Conservation (phyloP, 768 basidiomycete species). For the Porphyrellus cyaneotinctus region DNA sequence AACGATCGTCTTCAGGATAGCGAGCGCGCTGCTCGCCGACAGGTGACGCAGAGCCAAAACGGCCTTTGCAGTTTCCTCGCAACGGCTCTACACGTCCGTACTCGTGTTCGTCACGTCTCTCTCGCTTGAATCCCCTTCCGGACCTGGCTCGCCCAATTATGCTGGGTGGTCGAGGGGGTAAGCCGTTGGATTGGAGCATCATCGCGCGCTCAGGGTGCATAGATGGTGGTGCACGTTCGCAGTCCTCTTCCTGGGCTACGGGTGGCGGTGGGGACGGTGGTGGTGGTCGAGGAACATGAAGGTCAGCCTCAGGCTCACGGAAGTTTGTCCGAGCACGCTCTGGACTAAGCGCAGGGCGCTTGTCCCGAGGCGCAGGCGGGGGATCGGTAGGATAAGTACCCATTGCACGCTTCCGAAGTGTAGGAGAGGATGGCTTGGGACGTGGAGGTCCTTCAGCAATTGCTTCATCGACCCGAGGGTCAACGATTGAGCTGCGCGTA, state of each 20-base stretch:
- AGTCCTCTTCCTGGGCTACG: conserved; percentile 4
- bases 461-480: background rate
- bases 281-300: conserved; percentile 1
- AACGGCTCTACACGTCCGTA: conserved; percentile 22
- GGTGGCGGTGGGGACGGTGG: background rate
- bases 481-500: background rate
- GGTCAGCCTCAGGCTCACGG: conserved; percentile 9
- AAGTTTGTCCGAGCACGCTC: conserved; percentile 10
- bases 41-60: conserved; percentile 13
- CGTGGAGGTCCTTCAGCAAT: conserved; percentile 1
- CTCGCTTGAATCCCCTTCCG: conserved; percentile 18
- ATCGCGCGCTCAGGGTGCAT: conserved; percentile 33
- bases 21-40: conserved; percentile 9
- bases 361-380: conserved; percentile 6
- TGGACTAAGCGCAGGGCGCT: conserved; percentile 1
- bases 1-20: conserved; percentile 13
- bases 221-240: conserved; percentile 9
- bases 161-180: conserved; percentile 28
- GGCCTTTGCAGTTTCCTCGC: conserved; percentile 5
- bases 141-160: conserved; percentile 12
- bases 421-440: conserved; percentile 6
- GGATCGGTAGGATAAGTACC: conserved; percentile 10
- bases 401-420: conserved; percentile 4
- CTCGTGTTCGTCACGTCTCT: conserved; percentile 17
- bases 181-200: conserved; percentile 25